Evolutionary conservation across 1,284 basidiomycete species (phyloP).

Genomic region (Ustilago crameri): DNA sequence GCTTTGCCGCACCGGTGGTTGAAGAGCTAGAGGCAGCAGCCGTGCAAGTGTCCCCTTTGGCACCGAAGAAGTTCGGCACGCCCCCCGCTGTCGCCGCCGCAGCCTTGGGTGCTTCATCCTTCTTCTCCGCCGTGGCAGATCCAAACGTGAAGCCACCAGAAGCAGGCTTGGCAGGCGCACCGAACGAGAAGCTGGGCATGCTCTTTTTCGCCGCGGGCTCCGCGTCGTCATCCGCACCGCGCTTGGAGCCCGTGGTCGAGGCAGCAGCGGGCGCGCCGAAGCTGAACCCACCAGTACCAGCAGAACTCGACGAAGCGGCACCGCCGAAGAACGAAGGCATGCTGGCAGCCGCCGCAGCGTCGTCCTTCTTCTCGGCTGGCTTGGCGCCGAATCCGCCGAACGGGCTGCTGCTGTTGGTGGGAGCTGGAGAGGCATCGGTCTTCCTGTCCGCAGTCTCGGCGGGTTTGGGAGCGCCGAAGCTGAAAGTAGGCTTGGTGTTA

Average conservation of each 20-base stretch:
- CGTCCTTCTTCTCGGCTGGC: conserved; percentile 7
- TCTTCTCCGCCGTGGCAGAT: conserved; percentile 15
- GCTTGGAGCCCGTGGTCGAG: conserved; percentile 19
- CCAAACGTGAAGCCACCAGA: conserved; percentile 24
- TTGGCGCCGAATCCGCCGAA: conserved; percentile 51
- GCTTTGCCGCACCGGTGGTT: conserved; percentile 22
- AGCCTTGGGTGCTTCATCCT: conserved; percentile 18
- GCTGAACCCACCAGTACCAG: conserved; percentile 32
- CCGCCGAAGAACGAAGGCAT: conserved; percentile 44
- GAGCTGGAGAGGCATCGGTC: conserved; percentile 21
- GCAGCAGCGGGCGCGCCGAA: conserved; percentile 36
- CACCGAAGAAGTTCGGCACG: conserved; percentile 46
- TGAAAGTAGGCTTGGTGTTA: conserved; percentile 36
- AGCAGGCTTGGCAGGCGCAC: conserved; percentile 17
- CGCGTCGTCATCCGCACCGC: conserved; percentile 24
- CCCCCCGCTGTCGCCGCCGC: conserved; percentile 13
- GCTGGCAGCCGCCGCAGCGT: conserved; percentile 7
- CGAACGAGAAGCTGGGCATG: conserved; percentile 49
- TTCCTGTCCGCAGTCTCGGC: conserved; percentile 14
- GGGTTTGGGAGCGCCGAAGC: conserved; percentile 32
- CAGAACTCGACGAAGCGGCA: conserved; percentile 4
- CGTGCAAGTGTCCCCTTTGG: conserved; percentile 30
- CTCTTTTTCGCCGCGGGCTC: conserved; percentile 42
- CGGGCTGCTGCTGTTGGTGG: too few relatives aligned
- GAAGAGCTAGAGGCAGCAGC: conserved; percentile 12